Conservation (phyloP, 345 rosid genomes). For the Brassica juncea region DNA sequence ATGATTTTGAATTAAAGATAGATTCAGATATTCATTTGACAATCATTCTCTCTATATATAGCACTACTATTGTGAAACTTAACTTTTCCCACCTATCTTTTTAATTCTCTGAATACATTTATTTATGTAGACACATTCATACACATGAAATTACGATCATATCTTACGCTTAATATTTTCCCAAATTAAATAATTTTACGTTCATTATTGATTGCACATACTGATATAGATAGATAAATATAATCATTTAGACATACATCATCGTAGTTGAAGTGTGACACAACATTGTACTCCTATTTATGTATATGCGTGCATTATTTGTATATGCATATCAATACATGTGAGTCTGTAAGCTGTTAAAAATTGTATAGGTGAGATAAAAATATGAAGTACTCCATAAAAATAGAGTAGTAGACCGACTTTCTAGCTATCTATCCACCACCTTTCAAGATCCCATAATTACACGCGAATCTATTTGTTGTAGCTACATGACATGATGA, state of each 20-base stretch:
- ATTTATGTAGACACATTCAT: not conserved
- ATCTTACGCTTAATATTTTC: not conserved
- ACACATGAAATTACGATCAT: slow-evolving; percentile 19
- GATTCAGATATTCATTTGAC: slow-evolving; percentile 44
- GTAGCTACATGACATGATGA: slow-evolving; percentile 44
- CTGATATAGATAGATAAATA: not conserved
- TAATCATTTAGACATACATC: slow-evolving; percentile 30
- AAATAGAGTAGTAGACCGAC: slow-evolving; percentile 27
- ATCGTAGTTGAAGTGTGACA: slow-evolving; percentile 39
- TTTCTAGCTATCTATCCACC: slow-evolving; percentile 35
- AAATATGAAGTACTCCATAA: not conserved
- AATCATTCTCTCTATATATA: slow-evolving; percentile 37
- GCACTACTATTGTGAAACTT: slow-evolving; percentile 25
- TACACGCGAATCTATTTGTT: slow-evolving; percentile 41
- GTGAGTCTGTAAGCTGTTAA: slow-evolving; percentile 31
- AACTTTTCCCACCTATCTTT: slow-evolving; percentile 37
- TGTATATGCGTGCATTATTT: slow-evolving; percentile 36
- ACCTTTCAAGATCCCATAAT: slow-evolving; percentile 44
- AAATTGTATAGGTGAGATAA: slow-evolving; percentile 5
- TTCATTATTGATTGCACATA: slow-evolving; percentile 6
- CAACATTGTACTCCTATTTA: slow-evolving; percentile 43
- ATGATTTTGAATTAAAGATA: slow-evolving; percentile 34
- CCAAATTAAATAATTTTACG: not conserved
- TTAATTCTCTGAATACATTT: slow-evolving; percentile 9
- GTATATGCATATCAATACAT: slow-evolving; percentile 29